Percentiles rank a stretch among this genome's conserved stretches.
Conservation (phyloP, 257 asterid genomes). For the Ocimum tenuiflorum region DNA sequence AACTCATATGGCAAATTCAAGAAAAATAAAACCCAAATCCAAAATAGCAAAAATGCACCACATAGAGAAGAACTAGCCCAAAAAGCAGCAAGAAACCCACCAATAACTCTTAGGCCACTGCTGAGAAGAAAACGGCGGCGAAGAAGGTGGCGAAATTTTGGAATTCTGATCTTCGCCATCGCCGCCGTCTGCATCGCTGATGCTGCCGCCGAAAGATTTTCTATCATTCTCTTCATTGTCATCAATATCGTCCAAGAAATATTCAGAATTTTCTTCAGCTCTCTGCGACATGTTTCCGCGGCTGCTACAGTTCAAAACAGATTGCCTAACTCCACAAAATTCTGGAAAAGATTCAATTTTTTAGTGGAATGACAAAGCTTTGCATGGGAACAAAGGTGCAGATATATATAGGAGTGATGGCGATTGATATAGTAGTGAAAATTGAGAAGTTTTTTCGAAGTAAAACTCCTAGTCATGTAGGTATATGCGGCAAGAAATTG, state of each 20-base stretch:
- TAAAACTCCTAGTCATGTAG: neutral
- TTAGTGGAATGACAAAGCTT: neutral
- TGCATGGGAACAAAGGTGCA: neutral
- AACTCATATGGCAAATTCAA: neutral
- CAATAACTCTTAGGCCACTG: conserved; percentile 71
- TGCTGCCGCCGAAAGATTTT: conserved; percentile 3
- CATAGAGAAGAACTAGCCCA: too few species aligned
- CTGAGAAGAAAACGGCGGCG: conserved; percentile 36
- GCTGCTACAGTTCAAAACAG: neutral
- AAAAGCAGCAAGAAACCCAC: conserved; percentile 13
- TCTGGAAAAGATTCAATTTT: neutral
- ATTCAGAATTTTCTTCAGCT: conserved; percentile 22
- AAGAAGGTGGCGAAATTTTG: conserved; percentile 3
- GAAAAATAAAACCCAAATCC: neutral
- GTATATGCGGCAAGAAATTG: neutral
- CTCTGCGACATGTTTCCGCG: conserved; percentile 20
- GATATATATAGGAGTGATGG: too few species aligned
- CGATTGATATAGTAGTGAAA: neutral
- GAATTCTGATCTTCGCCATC: conserved; percentile 4
- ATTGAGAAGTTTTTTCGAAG: neutral
- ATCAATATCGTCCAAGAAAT: conserved; percentile 26
- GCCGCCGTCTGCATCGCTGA: conserved; percentile 15
- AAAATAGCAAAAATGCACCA: neutral
- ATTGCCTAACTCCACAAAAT: neutral
- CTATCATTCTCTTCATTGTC: conserved; percentile 28